Base-by-base conservation (phyloP, 768 basidiomycete genomes). In the Lactarius evosmus region DNA sequence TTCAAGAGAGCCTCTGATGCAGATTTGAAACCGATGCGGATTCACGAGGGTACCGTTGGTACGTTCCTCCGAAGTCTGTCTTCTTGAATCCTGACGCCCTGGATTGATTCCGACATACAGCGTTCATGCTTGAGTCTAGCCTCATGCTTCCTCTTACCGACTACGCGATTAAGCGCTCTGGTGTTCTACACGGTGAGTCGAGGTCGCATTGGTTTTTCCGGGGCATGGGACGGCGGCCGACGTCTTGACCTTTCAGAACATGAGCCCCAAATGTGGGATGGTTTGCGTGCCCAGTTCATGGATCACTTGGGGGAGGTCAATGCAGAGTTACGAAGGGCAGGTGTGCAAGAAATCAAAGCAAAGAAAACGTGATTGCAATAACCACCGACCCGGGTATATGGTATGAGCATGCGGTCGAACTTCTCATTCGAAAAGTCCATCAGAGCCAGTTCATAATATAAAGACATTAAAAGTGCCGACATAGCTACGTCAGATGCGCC, bases 101-200 rank as follows among this genome's bases (percentile, higher is more conserved):
- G 1, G 19, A 54, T 53, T 49, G 12, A 25, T 9, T 34, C 41
- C 2, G 38, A 14, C 49, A 7, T 22, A 14, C 53, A 83, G 84
- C 80, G 19, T 83, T 86, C 72, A 86, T 86, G 85, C 83, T 87
- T 63, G 85, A 86, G 70, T 79, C 83, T 3, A 81, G 81, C 67
- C 81, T 85, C 78, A 81, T 82, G 75, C 78, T 86, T 68, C 85
- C 83, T 0, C 76, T 87, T 44, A 85, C 85, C 7, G 87, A 87
- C 66, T 88, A 77, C 65, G 86, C 85, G 1, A 82, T 85, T 76
- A 79, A 84, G 54, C 74, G 81, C 34, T 79, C 81, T 22, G 84
- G 83, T 17, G 85, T 83, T 62, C 75, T 85, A 12, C 84, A 87
- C 65, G 79, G 46, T 49, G 25, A 25, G 46, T 49, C 14, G 46